Conservation (phyloP, 192 early-diverging fungal genomes). For the Backusella tuberculispora region DNA sequence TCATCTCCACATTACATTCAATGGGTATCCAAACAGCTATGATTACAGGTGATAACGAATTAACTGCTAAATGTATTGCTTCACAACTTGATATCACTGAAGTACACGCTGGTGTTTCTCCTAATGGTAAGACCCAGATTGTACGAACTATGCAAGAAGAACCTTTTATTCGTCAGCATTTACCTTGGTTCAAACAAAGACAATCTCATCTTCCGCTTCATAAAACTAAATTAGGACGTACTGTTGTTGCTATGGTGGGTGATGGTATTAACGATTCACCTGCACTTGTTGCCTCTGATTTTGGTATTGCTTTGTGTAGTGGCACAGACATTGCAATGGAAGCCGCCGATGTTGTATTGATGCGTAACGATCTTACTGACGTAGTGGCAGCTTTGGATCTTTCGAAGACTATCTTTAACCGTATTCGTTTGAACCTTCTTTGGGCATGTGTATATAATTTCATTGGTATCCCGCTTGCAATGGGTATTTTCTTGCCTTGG, state of each 20-base stretch:
- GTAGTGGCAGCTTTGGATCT: slow-evolving; percentile 89
- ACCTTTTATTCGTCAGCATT: background rate
- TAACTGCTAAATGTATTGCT: slow-evolving; percentile 85
- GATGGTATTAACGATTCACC: slow-evolving; percentile 98
- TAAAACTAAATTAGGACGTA: background rate
- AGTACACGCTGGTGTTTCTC: slow-evolving; percentile 89
- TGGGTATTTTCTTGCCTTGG: slow-evolving; percentile 90
- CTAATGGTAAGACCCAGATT: slow-evolving; percentile 85
- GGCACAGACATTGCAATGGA: slow-evolving; percentile 97
- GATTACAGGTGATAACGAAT: slow-evolving; percentile 92
- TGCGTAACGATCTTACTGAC: slow-evolving; percentile 85
- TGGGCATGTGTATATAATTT: slow-evolving; percentile 94
- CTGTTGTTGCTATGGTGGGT: slow-evolving; percentile 88
- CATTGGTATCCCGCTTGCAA: slow-evolving; percentile 89
- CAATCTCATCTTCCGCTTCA: background rate
- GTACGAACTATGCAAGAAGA: slow-evolving; percentile 43
- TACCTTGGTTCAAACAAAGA: slow-evolving; percentile 1
- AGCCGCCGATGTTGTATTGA: slow-evolving; percentile 90
- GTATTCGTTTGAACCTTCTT: slow-evolving; percentile 86
- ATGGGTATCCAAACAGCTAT: slow-evolving; percentile 85
- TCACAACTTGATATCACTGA: slow-evolving; percentile 80
- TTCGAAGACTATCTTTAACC: slow-evolving; percentile 77
- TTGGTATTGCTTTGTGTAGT: slow-evolving; percentile 88
- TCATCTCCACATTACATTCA: slow-evolving; percentile 68
- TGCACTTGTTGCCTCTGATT: slow-evolving; percentile 79